A percentile compares a stretch with the other conserved stretches of the same genome.
phyloP scores from a whole-genome alignment of 495 filamentous ascomycete species.

The Neurospora tetrasperma region DNA sequence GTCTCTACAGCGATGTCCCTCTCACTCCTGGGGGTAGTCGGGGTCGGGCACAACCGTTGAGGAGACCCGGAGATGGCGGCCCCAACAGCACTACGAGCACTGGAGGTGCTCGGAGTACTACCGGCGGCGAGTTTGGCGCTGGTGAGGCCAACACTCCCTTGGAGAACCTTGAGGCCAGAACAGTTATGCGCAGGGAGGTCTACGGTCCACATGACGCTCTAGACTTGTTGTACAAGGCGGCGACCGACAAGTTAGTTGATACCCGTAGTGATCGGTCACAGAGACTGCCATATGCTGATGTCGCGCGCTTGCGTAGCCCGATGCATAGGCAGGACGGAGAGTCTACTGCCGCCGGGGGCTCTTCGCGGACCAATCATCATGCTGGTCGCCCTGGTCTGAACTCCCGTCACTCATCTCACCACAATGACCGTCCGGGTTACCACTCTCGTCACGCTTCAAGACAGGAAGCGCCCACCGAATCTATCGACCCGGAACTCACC shows the following conservation, averaged over 20 bases:
- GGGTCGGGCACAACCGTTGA: conserved; percentile 47
- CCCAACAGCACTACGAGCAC: conserved; percentile 19
- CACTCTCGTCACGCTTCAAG: conserved; percentile 14
- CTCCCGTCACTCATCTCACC: conserved; percentile 13
- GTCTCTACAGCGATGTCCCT: conserved; percentile 37
- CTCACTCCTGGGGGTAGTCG: conserved; percentile 54
- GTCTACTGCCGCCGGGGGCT: conserved; percentile 5
- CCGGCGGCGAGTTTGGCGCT: conserved; percentile 31
- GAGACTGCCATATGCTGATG: conserved; percentile 11
- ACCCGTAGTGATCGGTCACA: conserved; percentile 3
- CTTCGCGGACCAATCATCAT: conserved; percentile 11
- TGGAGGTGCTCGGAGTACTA: conserved; percentile 16
- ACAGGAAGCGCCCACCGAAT: conserved; percentile 12
- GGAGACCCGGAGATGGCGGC: conserved; percentile 32
- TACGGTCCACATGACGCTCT: conserved; percentile 63
- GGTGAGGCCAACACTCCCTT: conserved; percentile 35
- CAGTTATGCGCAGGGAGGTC: conserved; percentile 51
- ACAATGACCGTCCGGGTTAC: conserved; percentile 8
- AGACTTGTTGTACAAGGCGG: conserved; percentile 59
- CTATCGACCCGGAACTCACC: conserved; percentile 29
- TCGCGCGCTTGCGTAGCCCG: conserved; percentile 7
- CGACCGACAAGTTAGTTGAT: conserved; percentile 44
- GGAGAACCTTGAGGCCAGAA: conserved; percentile 51
- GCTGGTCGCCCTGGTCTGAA: conserved; percentile 9
- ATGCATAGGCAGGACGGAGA: conserved; percentile 18